phyloP scores from a whole-genome alignment of 1,284 basidiomycete species.

The Cutaneotrichosporon cavernicola region DNA sequence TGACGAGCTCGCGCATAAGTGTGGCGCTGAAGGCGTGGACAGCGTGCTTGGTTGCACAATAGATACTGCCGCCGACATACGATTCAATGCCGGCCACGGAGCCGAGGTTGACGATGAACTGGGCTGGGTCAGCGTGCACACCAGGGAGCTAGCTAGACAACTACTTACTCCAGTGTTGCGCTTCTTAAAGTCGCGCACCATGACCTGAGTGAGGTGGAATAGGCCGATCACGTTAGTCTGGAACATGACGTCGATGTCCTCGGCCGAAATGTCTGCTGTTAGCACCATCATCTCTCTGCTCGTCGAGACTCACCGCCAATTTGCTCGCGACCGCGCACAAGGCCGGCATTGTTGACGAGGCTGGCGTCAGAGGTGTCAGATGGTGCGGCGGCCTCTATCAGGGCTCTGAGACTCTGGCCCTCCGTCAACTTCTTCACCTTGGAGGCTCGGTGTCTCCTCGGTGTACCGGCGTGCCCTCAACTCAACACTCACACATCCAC shows the following conservation, averaged over 20 bases:
- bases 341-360: conserved; percentile 53
- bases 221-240: conserved; percentile 66
- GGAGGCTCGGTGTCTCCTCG: background rate
- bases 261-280: conserved; percentile 39
- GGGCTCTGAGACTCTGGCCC: background rate
- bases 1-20: conserved; percentile 78
- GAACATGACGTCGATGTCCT: conserved; percentile 68
- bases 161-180: conserved; percentile 65
- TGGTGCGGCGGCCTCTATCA: background rate
- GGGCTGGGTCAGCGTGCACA: conserved; percentile 1
- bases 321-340: conserved; percentile 50
- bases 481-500: conserved; percentile 44
- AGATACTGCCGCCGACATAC: conserved; percentile 75
- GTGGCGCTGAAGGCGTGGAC: conserved; percentile 83
- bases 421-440: background rate
- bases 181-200: conserved; percentile 75
- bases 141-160: background rate
- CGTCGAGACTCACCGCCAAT: conserved; percentile 44
- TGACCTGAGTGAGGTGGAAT: conserved; percentile 48
- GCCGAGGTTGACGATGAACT: conserved; percentile 91
- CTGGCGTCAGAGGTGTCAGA: conserved; percentile 24
- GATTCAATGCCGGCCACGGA: conserved; percentile 88
- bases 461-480: too few species aligned
- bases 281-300: background rate
- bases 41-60: conserved; percentile 60